phyloP scores from a whole-genome alignment of 116 monocot species.

The Dioscorea cayenensis region DNA sequence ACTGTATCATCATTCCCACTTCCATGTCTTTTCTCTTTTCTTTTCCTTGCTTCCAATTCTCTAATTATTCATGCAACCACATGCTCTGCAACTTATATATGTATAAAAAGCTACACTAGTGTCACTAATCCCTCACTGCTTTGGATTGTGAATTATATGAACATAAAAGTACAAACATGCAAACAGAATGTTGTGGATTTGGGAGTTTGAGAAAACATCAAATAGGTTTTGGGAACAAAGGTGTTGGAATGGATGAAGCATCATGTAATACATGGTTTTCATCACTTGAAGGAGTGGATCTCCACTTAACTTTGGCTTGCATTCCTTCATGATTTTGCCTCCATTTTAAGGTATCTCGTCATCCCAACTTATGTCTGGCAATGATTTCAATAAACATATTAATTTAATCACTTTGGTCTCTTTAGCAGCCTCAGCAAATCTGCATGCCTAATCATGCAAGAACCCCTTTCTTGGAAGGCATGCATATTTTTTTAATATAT shows the following conservation, averaged over 20 bases:
- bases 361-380: not conserved
- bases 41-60: too few relatives aligned
- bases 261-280: conserved; percentile 7
- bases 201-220: not conserved
- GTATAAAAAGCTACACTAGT: too few relatives aligned
- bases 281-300: not conserved
- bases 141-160: too few relatives aligned
- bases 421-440: not conserved
- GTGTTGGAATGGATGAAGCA: not conserved
- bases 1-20: too few relatives aligned
- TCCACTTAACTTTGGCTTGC: not conserved
- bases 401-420: not conserved
- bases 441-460: conserved; percentile 15
- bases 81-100: too few relatives aligned
- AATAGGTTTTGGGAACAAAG: not conserved
- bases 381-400: not conserved
- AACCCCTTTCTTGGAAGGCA: conserved; percentile 1
- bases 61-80: too few relatives aligned
- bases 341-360: conserved; percentile 3
- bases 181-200: not conserved
- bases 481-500: not conserved
- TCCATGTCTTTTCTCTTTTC: too few relatives aligned
- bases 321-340: conserved; percentile 10
- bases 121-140: too few relatives aligned
- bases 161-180: not conserved